phyloP scores from a whole-genome alignment of 2,329 filamentous ascomycete species.

The Zymoseptoria ardabiliae region DNA sequence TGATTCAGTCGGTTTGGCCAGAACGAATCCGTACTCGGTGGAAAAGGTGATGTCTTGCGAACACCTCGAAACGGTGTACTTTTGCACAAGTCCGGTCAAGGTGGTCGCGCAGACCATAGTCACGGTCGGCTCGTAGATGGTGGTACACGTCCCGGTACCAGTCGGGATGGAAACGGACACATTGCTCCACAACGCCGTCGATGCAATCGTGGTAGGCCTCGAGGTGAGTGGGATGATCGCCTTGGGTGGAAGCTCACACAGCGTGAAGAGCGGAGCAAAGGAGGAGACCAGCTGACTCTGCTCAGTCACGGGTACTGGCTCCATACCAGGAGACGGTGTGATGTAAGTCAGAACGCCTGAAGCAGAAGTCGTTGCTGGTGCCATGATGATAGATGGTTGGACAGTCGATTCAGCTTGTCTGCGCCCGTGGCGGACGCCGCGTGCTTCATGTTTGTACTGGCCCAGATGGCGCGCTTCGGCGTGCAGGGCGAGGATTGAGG shows the following conservation, averaged over 20 bases:
- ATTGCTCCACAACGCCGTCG: conserved; percentile 33
- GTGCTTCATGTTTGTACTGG: conserved; percentile 26
- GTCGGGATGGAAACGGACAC: conserved; percentile 28
- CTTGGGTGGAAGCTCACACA: conserved; percentile 35
- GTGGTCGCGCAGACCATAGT: conserved; percentile 40
- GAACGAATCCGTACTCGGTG: conserved; percentile 36
- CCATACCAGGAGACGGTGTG: conserved; percentile 38
- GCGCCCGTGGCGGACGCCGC: conserved; percentile 15
- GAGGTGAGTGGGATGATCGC: conserved; percentile 26
- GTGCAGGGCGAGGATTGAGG: conserved; percentile 12
- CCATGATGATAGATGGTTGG: conserved; percentile 10
- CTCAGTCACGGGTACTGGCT: conserved; percentile 33
- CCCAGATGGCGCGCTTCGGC: conserved; percentile 16
- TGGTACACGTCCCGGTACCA: conserved; percentile 33
- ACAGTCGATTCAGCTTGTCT: conserved; percentile 19
- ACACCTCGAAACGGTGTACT: conserved; percentile 37
- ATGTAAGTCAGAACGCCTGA: conserved; percentile 31
- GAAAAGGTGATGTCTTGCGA: conserved; percentile 41
- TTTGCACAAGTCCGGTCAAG: conserved; percentile 35
- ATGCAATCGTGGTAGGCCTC: conserved; percentile 19
- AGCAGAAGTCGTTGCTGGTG: conserved; percentile 13
- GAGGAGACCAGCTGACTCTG: conserved; percentile 40
- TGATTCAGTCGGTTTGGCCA: conserved; percentile 32
- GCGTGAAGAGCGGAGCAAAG: conserved; percentile 36
- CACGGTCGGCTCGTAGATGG: conserved; percentile 33